These are phyloP conservation scores for Didymella sp. DNA, from an alignment of 2,329 filamentous ascomycete genomes.

Conservation along the genomic window DNA sequence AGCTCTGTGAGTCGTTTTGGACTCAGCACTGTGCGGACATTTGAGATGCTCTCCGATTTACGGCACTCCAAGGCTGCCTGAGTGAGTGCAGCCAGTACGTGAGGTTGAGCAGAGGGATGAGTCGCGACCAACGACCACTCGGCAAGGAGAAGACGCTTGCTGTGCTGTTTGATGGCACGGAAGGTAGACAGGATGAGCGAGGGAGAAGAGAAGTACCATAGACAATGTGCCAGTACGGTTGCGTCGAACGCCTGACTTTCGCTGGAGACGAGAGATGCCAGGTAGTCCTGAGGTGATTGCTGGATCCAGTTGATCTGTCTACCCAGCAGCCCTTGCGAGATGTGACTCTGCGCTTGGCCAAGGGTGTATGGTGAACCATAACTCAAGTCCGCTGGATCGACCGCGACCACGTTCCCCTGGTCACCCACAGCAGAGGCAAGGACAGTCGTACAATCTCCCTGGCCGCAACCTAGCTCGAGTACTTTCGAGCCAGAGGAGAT, in stretches of 20 bases:
- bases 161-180: slow-evolving; percentile 43
- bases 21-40: slow-evolving; percentile 58
- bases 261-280: slow-evolving; percentile 17
- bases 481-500: slow-evolving; percentile 50
- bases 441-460: slow-evolving; percentile 64
- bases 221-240: slow-evolving; percentile 59
- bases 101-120: slow-evolving; percentile 52
- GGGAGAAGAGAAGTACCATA: slow-evolving; percentile 62
- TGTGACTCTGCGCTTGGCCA: slow-evolving; percentile 56
- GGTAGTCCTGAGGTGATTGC: slow-evolving; percentile 42
- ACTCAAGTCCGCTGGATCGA: slow-evolving; percentile 60
- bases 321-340: slow-evolving; percentile 53
- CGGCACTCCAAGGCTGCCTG: slow-evolving; percentile 55
- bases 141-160: slow-evolving; percentile 52
- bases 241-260: slow-evolving; percentile 51
- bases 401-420: slow-evolving; percentile 54
- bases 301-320: slow-evolving; percentile 55
- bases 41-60: slow-evolving; percentile 50
- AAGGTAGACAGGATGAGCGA: slow-evolving; percentile 50
- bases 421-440: slow-evolving; percentile 59
- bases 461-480: slow-evolving; percentile 67
- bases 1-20: slow-evolving; percentile 52
- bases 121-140: slow-evolving; percentile 57
- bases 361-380: slow-evolving; percentile 61
- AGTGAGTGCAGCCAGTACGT: slow-evolving; percentile 61